Base-by-base conservation (phyloP, 352 stramenopile species). In the Phytophthora sojae region DNA sequence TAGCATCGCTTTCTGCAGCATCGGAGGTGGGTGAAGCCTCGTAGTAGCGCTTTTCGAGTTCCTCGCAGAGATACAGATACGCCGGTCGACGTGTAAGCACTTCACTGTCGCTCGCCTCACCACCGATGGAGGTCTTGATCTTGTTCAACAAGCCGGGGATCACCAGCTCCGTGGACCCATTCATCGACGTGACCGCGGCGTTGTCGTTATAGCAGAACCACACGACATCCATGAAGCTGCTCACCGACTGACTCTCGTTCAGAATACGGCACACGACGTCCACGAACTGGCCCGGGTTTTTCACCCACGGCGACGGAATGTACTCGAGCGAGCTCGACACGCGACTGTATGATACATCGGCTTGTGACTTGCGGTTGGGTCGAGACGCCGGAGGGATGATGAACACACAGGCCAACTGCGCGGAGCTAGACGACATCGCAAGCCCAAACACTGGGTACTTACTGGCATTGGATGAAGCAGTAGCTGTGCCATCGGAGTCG, bases 131-230 rank as follows among this genome's bases (percentile, higher is more conserved):
- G 9, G 70, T 77, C 52, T 76, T 80, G 55, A 92, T 75, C 53
- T 87, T 89, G 71, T 77, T 91, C 37, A 90, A 65, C 47, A 90
- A 66, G 25, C 69, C 78, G 11, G 85, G 85, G 64, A 94, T 79
- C 11, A 66, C 76, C 54, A 86, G 69, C 39, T 90, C 78, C 4
- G 81, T 62, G 5, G 84, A 77, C 30, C 75, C 79, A 37, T 90
- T 76, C 8, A 91, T 61, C 32, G 85, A 86, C 65, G 77, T 82
- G 42, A 91, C 73, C 11, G 76, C 61, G 1, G 81, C 68, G 54
- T 91, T 91, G 55, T 96, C 85, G 51, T 89, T 76, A 72, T 94
- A 77, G 75, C 88, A 96, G 55, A 94, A 80, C 87, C 86, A 93
- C 12, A 94, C 71, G 9, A 94, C 75, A 55, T 96, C 88, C 35